These are phyloP conservation scores for Penicillium coffeae DNA, from an alignment of 495 filamentous ascomycete species.

Conservation along the genomic window DNA sequence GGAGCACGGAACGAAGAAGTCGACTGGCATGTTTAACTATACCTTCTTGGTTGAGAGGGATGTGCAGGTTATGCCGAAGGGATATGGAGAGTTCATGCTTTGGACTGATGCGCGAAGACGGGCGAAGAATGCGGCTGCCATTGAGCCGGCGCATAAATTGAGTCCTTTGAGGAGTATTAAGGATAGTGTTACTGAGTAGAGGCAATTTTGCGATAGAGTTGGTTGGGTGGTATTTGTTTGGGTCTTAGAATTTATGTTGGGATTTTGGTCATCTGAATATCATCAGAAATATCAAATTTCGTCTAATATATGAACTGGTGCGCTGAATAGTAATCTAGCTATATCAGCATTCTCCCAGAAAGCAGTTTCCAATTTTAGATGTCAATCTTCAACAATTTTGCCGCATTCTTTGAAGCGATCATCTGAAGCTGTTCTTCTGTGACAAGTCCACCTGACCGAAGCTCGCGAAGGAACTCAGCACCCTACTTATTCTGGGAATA, in stretches of 20 bases:
- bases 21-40: conserved; percentile 82
- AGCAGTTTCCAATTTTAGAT: no score
- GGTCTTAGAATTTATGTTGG: not conserved
- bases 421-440: no score
- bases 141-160: conserved; percentile 32
- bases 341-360: no score
- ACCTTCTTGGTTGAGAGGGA: conserved; percentile 73
- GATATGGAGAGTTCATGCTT: conserved; percentile 75
- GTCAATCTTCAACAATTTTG: no score
- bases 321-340: no score
- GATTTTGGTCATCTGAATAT: no score
- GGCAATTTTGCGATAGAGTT: not conserved
- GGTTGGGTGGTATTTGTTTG: not conserved
- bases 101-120: conserved; percentile 70
- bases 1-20: conserved; percentile 69
- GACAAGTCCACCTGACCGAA: no score
- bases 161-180: conserved; percentile 36
- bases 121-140: conserved; percentile 42
- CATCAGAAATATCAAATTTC: no score
- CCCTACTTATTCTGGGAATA: no score
- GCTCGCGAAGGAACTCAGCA: no score
- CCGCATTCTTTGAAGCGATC: no score
- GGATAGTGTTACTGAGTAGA: conserved; percentile 48
- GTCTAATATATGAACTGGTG: no score
- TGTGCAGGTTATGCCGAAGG: conserved; percentile 70